phyloP scores from a whole-genome alignment of 75 land plant genomes.

The Picea sitchensis region DNA sequence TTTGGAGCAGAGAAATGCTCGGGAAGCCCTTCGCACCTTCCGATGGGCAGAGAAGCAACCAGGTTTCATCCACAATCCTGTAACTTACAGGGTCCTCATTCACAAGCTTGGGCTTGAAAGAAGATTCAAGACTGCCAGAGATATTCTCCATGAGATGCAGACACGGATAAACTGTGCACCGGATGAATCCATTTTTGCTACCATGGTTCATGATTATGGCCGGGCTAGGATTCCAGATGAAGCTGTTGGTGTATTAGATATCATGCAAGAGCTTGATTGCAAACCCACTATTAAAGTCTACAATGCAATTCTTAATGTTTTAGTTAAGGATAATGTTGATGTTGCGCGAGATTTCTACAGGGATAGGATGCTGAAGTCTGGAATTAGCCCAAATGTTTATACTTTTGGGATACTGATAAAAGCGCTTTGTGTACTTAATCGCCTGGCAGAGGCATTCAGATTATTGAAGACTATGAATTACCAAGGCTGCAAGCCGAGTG shows the following conservation, averaged over 20 bases:
- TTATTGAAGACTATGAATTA: slow-evolving; percentile 45
- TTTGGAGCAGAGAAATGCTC: slow-evolving; percentile 32
- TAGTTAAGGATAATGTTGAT: slow-evolving; percentile 48
- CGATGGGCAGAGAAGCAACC: slow-evolving; percentile 34
- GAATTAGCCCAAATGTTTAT: slow-evolving; percentile 26
- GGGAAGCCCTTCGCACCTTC: slow-evolving; percentile 38
- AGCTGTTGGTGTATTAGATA: slow-evolving; percentile 25
- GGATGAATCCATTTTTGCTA: slow-evolving; percentile 39
- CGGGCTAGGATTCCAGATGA: slow-evolving; percentile 22
- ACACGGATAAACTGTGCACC: slow-evolving; percentile 22
- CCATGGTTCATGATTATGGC: slow-evolving; percentile 24
- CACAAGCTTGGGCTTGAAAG: slow-evolving; percentile 44
- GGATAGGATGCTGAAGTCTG: slow-evolving; percentile 32
- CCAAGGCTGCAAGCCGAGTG: slow-evolving; percentile 33
- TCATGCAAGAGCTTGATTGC: slow-evolving; percentile 15
- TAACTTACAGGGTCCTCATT: slow-evolving; percentile 39
- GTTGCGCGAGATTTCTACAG: slow-evolving; percentile 45
- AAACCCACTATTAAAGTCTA: slow-evolving; percentile 37
- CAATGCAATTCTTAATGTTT: slow-evolving; percentile 47
- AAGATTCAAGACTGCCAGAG: slow-evolving; percentile 24
- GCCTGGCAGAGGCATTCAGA: slow-evolving; percentile 55
- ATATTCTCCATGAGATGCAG: slow-evolving; percentile 50
- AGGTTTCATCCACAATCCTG: slow-evolving; percentile 31
- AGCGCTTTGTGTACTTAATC: slow-evolving; percentile 54
- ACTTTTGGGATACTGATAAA: slow-evolving; percentile 65